Evolutionary conservation across 1,139 yeast species (phyloP).

Genomic region (Candida dubliniensis): DNA sequence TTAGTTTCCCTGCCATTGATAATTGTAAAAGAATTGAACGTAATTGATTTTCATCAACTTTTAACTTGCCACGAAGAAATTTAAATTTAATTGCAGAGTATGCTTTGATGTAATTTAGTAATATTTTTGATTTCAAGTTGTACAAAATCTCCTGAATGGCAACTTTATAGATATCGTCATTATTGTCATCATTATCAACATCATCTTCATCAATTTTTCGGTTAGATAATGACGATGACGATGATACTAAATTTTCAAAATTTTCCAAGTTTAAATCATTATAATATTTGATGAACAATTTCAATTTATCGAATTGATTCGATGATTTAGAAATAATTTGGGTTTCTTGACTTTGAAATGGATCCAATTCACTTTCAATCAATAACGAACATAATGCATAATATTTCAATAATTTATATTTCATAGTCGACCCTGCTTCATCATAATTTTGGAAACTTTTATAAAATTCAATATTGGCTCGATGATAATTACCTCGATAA

Average conservation of each 20-base stretch:
- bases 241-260: conserved; percentile 17
- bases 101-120: conserved; percentile 30
- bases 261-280: conserved; percentile 29
- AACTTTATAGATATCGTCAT: conserved; percentile 29
- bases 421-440: conserved; percentile 67
- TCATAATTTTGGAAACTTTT: conserved; percentile 76
- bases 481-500: conserved; percentile 57
- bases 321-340: conserved; percentile 42
- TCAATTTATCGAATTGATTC: conserved; percentile 31
- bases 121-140: conserved; percentile 33
- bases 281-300: conserved; percentile 31
- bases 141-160: conserved; percentile 31
- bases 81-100: conserved; percentile 30
- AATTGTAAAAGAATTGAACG: conserved; percentile 39
- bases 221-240: too few species aligned
- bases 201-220: conserved; percentile 15
- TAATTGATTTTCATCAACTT: conserved; percentile 28
- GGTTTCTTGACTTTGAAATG: conserved; percentile 63
- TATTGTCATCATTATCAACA: not conserved
- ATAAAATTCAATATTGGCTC: conserved; percentile 65
- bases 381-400: conserved; percentile 64
- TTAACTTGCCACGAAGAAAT: conserved; percentile 23
- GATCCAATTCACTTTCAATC: conserved; percentile 64
- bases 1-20: conserved; percentile 46
- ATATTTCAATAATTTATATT: conserved; percentile 60